These are phyloP conservation scores for Sanghuangporus sanghuang DNA, from an alignment of 1,284 basidiomycete genomes.

Conservation along the genomic window DNA sequence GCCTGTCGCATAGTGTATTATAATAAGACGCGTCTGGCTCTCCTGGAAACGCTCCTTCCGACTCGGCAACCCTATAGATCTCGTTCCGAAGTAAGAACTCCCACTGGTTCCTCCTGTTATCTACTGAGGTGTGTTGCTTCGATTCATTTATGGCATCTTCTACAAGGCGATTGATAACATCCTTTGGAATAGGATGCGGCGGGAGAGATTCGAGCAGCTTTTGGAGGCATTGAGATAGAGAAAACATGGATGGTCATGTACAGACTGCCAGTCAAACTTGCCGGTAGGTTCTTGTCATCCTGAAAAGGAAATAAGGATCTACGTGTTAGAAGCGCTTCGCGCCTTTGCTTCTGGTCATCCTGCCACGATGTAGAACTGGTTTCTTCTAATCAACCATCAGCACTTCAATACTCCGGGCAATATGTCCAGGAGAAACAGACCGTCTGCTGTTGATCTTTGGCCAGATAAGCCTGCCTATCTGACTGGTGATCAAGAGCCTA, in stretches of 20 bases:
- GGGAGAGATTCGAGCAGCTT: conserved; percentile 50
- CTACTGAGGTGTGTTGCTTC: conserved; percentile 39
- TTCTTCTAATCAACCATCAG: not conserved
- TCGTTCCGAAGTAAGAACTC: conserved; percentile 65
- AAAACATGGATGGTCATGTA: conserved; percentile 29
- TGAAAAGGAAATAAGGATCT: not conserved
- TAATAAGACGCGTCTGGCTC: conserved; percentile 52
- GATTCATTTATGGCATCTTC: conserved; percentile 40
- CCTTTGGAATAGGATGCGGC: conserved; percentile 40
- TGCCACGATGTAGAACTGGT: not conserved
- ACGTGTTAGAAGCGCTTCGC: not conserved
- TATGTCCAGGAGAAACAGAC: conserved; percentile 1
- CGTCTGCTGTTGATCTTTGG: conserved; percentile 8
- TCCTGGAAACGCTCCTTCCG: conserved; percentile 53
- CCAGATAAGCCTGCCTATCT: not conserved
- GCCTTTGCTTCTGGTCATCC: not conserved
- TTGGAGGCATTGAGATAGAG: conserved; percentile 38
- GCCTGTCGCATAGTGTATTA: conserved; percentile 47
- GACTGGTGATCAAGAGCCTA: not conserved
- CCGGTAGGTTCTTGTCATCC: not conserved
- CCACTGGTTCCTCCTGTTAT: conserved; percentile 65
- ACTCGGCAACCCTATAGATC: conserved; percentile 65
- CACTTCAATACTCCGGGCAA: not conserved
- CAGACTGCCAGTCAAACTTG: not conserved
- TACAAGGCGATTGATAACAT: conserved; percentile 45